Conservation (phyloP, 345 rosid species). For the Lumnitzera racemosa region DNA sequence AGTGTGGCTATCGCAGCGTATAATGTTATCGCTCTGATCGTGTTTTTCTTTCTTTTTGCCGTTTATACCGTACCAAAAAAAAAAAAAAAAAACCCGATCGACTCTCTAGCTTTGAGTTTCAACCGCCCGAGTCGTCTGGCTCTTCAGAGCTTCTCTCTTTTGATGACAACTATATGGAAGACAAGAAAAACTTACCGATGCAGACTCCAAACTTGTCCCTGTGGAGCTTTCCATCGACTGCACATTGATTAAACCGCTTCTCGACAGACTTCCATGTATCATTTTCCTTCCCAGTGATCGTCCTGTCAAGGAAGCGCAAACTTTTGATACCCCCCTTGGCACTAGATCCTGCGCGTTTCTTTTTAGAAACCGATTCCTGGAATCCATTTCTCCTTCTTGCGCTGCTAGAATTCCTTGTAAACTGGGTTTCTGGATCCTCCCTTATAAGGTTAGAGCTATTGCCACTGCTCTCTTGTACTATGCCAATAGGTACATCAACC, state of each 20-base stretch:
- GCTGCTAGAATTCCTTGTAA: slow-evolving; percentile 31
- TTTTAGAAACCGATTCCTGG: slow-evolving; percentile 18
- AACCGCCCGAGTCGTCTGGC: too few species aligned
- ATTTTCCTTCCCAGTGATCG: slow-evolving; percentile 62
- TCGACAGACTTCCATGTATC: slow-evolving; percentile 87
- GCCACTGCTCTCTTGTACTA: not conserved
- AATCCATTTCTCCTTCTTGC: slow-evolving; percentile 30
- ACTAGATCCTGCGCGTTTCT: slow-evolving; percentile 47
- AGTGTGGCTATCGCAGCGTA: too few species aligned
- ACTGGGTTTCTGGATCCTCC: slow-evolving; percentile 1
- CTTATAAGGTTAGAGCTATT: not conserved
- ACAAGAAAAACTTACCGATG: slow-evolving; percentile 35
- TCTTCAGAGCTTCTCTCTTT: too few species aligned
- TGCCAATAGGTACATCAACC: slow-evolving; percentile 29
- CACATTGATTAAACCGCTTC: slow-evolving; percentile 56
- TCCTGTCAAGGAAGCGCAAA: slow-evolving; percentile 74
- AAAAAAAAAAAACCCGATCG: too few species aligned
- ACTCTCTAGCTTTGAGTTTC: too few species aligned
- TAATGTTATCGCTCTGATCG: too few species aligned
- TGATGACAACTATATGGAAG: too few species aligned
- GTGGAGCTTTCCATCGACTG: slow-evolving; percentile 47
- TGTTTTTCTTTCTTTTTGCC: too few species aligned
- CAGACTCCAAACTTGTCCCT: slow-evolving; percentile 73
- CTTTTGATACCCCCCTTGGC: slow-evolving; percentile 74
- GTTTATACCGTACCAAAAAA: too few species aligned